Evolutionary conservation across 768 basidiomycete genomes (phyloP).

Genomic region (Boletus huronensis): DNA sequence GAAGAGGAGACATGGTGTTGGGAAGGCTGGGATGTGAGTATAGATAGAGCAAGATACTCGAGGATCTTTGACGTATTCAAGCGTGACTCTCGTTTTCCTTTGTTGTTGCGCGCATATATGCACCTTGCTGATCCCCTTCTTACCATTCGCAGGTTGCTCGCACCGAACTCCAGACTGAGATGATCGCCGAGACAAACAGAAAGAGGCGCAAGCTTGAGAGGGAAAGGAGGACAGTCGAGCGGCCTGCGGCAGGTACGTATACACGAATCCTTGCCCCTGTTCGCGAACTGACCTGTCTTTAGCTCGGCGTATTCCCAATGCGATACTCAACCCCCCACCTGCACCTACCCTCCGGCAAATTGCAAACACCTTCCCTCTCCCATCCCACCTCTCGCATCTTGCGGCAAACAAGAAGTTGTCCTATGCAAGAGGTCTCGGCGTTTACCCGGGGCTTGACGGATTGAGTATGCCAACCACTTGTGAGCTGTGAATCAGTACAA

Average conservation of each 20-base stretch:
- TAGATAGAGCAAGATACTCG: conserved; percentile 3
- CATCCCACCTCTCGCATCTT: conserved; percentile 23
- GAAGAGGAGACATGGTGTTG: conserved; percentile 76
- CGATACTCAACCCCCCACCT: conserved; percentile 48
- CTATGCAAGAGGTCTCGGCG: conserved; percentile 15
- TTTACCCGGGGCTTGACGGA: conserved; percentile 20
- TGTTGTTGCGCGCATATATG: neutral
- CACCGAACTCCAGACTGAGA: conserved; percentile 77
- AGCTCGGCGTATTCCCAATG: conserved; percentile 60
- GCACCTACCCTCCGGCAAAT: conserved; percentile 67
- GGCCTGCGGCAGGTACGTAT: conserved; percentile 67
- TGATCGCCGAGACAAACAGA: conserved; percentile 86
- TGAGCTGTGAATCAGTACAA: conserved; percentile 5
- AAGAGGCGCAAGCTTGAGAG: conserved; percentile 83
- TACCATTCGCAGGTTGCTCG: conserved; percentile 52
- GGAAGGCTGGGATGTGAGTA: conserved; percentile 86
- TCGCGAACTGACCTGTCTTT: conserved; percentile 1
- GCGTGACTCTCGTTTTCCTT: conserved; percentile 2
- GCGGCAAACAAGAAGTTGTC: conserved; percentile 20
- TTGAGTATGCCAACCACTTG: conserved; percentile 7
- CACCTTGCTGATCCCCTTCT: conserved; percentile 3
- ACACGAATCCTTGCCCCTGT: neutral
- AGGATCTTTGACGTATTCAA: neutral
- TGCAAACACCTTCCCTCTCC: conserved; percentile 55
- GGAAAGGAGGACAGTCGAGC: conserved; percentile 74